phyloP scores from a whole-genome alignment of 495 filamentous ascomycete genomes.

The Xylaria palmicola region DNA sequence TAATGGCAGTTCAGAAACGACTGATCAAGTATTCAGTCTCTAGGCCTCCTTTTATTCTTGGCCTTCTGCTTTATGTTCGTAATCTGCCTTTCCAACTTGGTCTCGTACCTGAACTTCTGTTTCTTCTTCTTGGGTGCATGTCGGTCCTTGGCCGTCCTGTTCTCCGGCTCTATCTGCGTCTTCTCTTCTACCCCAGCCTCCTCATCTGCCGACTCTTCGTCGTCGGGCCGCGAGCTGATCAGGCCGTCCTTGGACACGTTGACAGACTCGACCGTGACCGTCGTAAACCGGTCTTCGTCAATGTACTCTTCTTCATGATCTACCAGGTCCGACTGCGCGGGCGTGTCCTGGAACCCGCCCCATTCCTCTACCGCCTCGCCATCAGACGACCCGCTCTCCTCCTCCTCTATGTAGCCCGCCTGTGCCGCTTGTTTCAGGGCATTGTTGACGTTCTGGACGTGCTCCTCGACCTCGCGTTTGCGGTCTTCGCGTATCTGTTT shows the following conservation, averaged over 20 bases:
- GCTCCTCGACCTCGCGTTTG: slow-evolving; percentile 72
- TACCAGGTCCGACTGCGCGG: slow-evolving; percentile 43
- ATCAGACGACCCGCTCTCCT: slow-evolving; percentile 25
- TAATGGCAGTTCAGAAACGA: not conserved
- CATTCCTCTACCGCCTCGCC: slow-evolving; percentile 55
- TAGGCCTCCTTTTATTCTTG: slow-evolving; percentile 45
- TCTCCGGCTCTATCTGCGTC: slow-evolving; percentile 30
- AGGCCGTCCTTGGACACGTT: slow-evolving; percentile 72
- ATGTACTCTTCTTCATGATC: slow-evolving; percentile 91
- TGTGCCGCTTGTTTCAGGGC: slow-evolving; percentile 57
- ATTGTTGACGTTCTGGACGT: slow-evolving; percentile 69
- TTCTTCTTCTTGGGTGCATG: slow-evolving; percentile 71
- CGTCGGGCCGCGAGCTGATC: slow-evolving; percentile 46
- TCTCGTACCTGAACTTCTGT: slow-evolving; percentile 91
- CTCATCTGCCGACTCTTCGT: slow-evolving; percentile 46
- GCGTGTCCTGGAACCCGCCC: slow-evolving; percentile 59
- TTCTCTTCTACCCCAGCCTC: slow-evolving; percentile 32
- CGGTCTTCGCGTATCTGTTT: slow-evolving; percentile 74
- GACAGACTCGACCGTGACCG: slow-evolving; percentile 91
- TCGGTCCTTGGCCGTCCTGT: slow-evolving; percentile 27
- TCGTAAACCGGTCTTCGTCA: slow-evolving; percentile 93
- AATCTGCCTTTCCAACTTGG: slow-evolving; percentile 69
- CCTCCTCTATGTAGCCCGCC: slow-evolving; percentile 42
- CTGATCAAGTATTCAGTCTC: slow-evolving; percentile 10
- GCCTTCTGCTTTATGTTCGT: slow-evolving; percentile 65